A percentile compares a stretch with the other conserved stretches of the same genome.
These are phyloP conservation scores for Tausonia pullulans DNA, from an alignment of 1,284 basidiomycete species.

Conservation along the genomic window DNA sequence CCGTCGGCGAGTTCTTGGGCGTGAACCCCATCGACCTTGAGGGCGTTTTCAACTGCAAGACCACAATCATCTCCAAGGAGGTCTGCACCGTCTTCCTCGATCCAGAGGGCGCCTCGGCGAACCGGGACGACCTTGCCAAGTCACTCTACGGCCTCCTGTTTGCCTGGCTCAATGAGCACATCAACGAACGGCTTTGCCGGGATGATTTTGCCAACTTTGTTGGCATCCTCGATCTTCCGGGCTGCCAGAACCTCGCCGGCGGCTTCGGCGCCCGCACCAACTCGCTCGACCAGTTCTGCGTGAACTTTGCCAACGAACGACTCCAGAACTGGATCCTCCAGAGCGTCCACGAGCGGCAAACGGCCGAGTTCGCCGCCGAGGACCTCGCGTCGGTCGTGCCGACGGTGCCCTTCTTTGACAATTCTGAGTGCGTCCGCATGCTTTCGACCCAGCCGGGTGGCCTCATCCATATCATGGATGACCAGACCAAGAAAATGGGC, in stretches of 20 bases:
- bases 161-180: constrained; percentile 90
- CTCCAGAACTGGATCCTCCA: constrained; percentile 75
- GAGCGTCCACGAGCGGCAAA: constrained; percentile 63
- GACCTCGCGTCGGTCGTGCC: constrained; percentile 64
- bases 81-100: constrained; percentile 93
- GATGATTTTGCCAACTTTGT: constrained; percentile 88
- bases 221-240: constrained; percentile 89
- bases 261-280: constrained; percentile 50
- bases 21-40: constrained; percentile 65
- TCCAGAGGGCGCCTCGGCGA: constrained; percentile 80
- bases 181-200: constrained; percentile 85
- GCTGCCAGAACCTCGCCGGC: constrained; percentile 69
- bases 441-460: constrained; percentile 81
- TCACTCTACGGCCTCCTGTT: constrained; percentile 90
- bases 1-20: constrained; percentile 85
- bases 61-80: constrained; percentile 84
- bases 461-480: constrained; percentile 93
- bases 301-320: constrained; percentile 92
- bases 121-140: constrained; percentile 86
- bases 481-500: constrained; percentile 71
- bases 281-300: constrained; percentile 88
- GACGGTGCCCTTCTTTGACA: constrained; percentile 75
- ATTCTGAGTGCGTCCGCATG: constrained; percentile 76
- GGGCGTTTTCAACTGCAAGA: constrained; percentile 79
- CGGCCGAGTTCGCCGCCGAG: constrained; percentile 72